Conservation (phyloP, 345 rosid genomes). For the Lagerstroemia speciosa region DNA sequence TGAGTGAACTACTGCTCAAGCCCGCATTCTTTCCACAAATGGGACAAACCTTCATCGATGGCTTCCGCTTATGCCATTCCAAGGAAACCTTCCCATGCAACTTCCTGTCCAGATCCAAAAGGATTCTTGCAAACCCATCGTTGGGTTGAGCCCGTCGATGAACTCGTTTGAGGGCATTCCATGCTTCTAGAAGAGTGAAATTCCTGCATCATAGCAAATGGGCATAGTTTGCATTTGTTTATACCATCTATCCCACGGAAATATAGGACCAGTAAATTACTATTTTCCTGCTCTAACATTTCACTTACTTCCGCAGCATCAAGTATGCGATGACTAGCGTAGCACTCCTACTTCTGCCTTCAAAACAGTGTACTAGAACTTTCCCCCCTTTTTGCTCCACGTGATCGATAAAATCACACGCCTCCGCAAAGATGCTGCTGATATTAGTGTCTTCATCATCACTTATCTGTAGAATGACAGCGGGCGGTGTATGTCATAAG, state of each 20-base stretch:
- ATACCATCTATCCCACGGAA: not conserved
- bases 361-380: conserved; percentile 93
- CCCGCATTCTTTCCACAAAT: conserved; percentile 94
- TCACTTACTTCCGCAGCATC: conserved; percentile 84
- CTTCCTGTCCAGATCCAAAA: conserved; percentile 54
- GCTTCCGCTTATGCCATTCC: conserved; percentile 94
- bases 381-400: conserved; percentile 70
- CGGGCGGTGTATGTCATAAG: not conserved
- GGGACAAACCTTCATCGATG: conserved; percentile 81
- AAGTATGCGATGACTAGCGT: conserved; percentile 76
- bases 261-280: not conserved
- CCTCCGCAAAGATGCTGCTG: conserved; percentile 71
- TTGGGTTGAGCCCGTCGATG: conserved; percentile 97
- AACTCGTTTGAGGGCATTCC: conserved; percentile 66
- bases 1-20: conserved; percentile 84
- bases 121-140: conserved; percentile 78
- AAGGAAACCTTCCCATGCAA: conserved; percentile 76
- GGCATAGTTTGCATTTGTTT: not conserved
- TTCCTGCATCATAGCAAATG: conserved; percentile 37
- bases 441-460: conserved; percentile 82
- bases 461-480: conserved; percentile 19
- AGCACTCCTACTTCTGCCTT: conserved; percentile 97
- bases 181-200: conserved; percentile 60
- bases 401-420: conserved; percentile 62
- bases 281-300: not conserved